Base-by-base conservation (phyloP, 73 alveolate genomes). In the Loxodes magnus region DNA sequence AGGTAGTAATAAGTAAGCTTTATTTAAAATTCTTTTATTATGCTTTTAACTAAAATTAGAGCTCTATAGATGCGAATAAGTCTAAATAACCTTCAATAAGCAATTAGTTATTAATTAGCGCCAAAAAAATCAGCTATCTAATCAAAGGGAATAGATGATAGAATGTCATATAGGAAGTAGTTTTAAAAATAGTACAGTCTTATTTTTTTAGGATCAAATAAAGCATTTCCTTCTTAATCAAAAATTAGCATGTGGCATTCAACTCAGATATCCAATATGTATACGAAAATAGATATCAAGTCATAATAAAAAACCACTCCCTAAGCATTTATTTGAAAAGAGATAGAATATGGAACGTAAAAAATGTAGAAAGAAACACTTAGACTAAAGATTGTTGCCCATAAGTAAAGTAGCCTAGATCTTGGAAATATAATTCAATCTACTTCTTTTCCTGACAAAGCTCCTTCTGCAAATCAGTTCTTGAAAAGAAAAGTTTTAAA, bases 131-230 rank as follows among this genome's bases (percentile, higher is more conserved):
- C 3, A 4, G 69, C 28, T 28, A 58, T 5, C 35, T 56, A 68
- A 51, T 75, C 90, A 1, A 75, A 5, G 3, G 90, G 90, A 17
- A 75, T 12, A 2, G 62, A 21, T n/a, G 84, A 21, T 0, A 75
- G 30, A 1, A 69, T 4, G 35, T 75, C 90, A 4, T 26, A 5
- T 15, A 55, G 23, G 7, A 75, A 24, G 34, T 25, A 27, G 3
- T 26, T 51, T 15, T 44, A 41, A 2, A 59, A 29, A 35, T 74
- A 67, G 29, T 67, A 28, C 0, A 1, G 4, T 3, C 27, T 3
- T 5, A 67, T 39, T 23, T 41, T 3, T 2, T 29, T 22, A 17
- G 23, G 49, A 16, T 50, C 19, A 27, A 26, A 35, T 6, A 48
- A 58, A 15, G 61, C 61, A 6, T 51, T 36, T 15, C 10, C 21